These are phyloP conservation scores for Allantophomopsis cytisporea DNA, from an alignment of 2,329 filamentous ascomycete genomes.

Conservation along the genomic window DNA sequence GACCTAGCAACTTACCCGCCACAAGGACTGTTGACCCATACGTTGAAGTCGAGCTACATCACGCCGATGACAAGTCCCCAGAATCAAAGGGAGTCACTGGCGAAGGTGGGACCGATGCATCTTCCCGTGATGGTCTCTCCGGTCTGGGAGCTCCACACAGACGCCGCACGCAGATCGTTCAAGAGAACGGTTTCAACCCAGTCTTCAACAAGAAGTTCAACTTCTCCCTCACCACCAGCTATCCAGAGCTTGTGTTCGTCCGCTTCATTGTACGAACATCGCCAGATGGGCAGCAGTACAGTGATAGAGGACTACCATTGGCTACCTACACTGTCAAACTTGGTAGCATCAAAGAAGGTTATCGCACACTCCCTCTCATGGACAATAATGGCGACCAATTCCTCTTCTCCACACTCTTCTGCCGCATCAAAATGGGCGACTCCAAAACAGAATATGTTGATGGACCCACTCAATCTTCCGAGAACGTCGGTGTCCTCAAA, in stretches of 20 bases:
- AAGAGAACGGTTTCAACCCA: slow-evolving; percentile 88
- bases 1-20: slow-evolving; percentile 58
- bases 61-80: slow-evolving; percentile 85
- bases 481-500: slow-evolving; percentile 39
- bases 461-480: slow-evolving; percentile 23
- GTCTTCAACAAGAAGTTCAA: slow-evolving; percentile 69
- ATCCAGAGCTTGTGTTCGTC: slow-evolving; percentile 85
- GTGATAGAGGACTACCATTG: slow-evolving; percentile 49
- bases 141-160: slow-evolving; percentile 62
- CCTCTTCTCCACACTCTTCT: slow-evolving; percentile 89
- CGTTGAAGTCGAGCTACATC: slow-evolving; percentile 87
- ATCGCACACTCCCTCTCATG: slow-evolving; percentile 80
- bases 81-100: slow-evolving; percentile 62
- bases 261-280: slow-evolving; percentile 88
- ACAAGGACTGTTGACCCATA: slow-evolving; percentile 80
- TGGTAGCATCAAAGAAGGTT: slow-evolving; percentile 77
- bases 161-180: slow-evolving; percentile 66
- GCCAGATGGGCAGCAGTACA: slow-evolving; percentile 57
- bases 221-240: slow-evolving; percentile 82
- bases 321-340: slow-evolving; percentile 92
- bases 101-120: slow-evolving; percentile 52
- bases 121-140: slow-evolving; percentile 47
- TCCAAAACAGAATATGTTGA: slow-evolving; percentile 43
- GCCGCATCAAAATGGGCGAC: slow-evolving; percentile 59
- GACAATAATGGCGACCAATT: slow-evolving; percentile 86